Evolutionary conservation across 495 filamentous ascomycete genomes (phyloP).

Genomic region (Chaetomium cochliodes): DNA sequence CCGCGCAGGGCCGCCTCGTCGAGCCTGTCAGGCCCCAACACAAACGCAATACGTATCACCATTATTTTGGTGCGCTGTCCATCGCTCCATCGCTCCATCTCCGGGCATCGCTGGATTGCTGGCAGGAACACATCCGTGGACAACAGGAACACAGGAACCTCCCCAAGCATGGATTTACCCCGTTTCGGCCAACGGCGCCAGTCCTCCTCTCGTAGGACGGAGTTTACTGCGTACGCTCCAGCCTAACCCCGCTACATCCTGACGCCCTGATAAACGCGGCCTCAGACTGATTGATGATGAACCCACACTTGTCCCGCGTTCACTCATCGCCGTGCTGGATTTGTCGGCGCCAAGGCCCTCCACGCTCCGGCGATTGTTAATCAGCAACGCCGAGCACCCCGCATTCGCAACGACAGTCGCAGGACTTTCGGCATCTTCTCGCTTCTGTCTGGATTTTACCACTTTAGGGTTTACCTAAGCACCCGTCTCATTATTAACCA

Average conservation of each 20-base stretch:
- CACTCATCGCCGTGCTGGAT: background rate
- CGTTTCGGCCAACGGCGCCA: slow-evolving; percentile 19
- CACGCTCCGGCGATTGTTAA: slow-evolving; percentile 15
- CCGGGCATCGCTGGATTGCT: background rate
- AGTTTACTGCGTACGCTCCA: slow-evolving; percentile 17
- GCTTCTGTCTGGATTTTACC: slow-evolving; percentile 1
- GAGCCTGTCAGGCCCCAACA: slow-evolving; percentile 17
- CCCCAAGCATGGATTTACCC: background rate
- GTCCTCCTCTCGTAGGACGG: slow-evolving; percentile 10
- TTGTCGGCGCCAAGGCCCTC: slow-evolving; percentile 1
- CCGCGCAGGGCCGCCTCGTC: slow-evolving; percentile 13
- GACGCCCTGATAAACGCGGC: slow-evolving; percentile 19
- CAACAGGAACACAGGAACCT: background rate
- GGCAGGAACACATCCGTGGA: background rate
- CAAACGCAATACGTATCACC: slow-evolving; percentile 19
- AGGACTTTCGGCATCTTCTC: slow-evolving; percentile 5
- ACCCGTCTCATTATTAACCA: background rate
- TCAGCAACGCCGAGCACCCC: slow-evolving; percentile 22
- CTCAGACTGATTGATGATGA: slow-evolving; percentile 19
- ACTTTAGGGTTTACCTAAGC: slow-evolving; percentile 12
- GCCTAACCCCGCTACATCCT: slow-evolving; percentile 22
- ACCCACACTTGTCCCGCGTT: background rate
- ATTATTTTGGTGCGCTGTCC: slow-evolving; percentile 20
- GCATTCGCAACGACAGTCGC: background rate
- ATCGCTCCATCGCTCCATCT: background rate